Evolutionary conservation across 1,284 basidiomycete genomes (phyloP), one percentile per base, ranked within the genome.

Genomic region (Fomitopsis betulina): DNA sequence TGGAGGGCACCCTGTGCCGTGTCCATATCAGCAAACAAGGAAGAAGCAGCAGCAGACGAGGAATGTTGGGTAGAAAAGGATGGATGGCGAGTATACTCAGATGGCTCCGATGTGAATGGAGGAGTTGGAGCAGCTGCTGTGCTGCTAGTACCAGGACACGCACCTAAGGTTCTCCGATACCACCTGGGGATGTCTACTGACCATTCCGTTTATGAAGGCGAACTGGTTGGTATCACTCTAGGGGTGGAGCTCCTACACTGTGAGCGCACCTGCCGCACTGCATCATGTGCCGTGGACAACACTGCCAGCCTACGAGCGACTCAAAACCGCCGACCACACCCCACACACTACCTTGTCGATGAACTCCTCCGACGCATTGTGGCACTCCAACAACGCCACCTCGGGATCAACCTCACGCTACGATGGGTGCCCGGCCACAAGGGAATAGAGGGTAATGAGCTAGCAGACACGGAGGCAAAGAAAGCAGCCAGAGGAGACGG

Each of bases 181-280:
- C 57, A 69, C 57, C 65, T 74, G 0, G 73, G 73, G 0, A 35
- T 51, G 0, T 47, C 56, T 0, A 54, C 25, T 1, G 19, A 65
- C 9, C 71, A 75, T 63, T 71, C 69, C 0, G 68, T 71, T 0
- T 71, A 68, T 56, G 70, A 76, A 54, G 72, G 63, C 0, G 68
- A 75, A 60, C 52, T 63, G 0, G 62, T 71, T 0, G 72, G 70
- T 3, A 50, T 68, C 0, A 53, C 66, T 0, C 57, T 63, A 1
- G 62, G 54, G 2, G 25, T 59, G n/a, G 47, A 58, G 17, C 61
- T 65, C 3, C 27, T 63, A 4, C 40, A 19, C 0, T 23, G 8
- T 8, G 58, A 55, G 19, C 30, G 6, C 13, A 5, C 8, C 25
- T 30, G 47, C 2, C 2, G 25, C 3, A 7, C 15, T 3, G 58